These are phyloP conservation scores for Clitocybe nebularis DNA, from an alignment of 1,284 basidiomycete genomes.

Conservation along the genomic window DNA sequence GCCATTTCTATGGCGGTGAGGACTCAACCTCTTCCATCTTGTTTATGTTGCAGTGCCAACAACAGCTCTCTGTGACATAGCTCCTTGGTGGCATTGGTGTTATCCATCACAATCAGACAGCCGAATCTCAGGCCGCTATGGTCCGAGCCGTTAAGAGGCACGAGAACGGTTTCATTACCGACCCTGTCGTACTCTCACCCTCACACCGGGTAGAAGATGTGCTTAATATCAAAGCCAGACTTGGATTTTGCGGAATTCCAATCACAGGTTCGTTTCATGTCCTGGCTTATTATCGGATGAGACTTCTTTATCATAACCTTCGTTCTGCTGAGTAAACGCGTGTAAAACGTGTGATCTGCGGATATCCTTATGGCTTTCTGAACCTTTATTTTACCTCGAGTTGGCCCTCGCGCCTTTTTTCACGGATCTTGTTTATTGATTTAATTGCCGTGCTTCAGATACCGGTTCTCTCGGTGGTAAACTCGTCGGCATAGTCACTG, in stretches of 20 bases:
- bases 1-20: slow-evolving; percentile 91
- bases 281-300: slow-evolving; percentile 40
- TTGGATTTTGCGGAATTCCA: slow-evolving; percentile 97
- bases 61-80: slow-evolving; percentile 34
- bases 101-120: slow-evolving; percentile 95
- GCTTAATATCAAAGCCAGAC: slow-evolving; percentile 86
- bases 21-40: slow-evolving; percentile 16
- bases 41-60: slow-evolving; percentile 17
- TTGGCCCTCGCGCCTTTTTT: slow-evolving; percentile 20
- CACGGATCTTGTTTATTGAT: slow-evolving; percentile 15
- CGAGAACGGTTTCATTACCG: slow-evolving; percentile 98
- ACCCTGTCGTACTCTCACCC: slow-evolving; percentile 86
- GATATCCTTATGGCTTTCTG: slow-evolving; percentile 44
- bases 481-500: slow-evolving; percentile 95
- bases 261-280: slow-evolving; percentile 77
- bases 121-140: slow-evolving; percentile 92
- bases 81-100: slow-evolving; percentile 96
- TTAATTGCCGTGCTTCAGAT: slow-evolving; percentile 47
- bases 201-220: slow-evolving; percentile 84
- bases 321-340: slow-evolving; percentile 85
- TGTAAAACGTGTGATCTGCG: slow-evolving; percentile 64
- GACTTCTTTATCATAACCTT: slow-evolving; percentile 62
- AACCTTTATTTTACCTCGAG: slow-evolving; percentile 14
- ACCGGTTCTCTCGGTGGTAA: slow-evolving; percentile 85
- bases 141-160: slow-evolving; percentile 97